Conservation (phyloP, 2,329 filamentous ascomycete genomes). For the Drechslera avenae region DNA sequence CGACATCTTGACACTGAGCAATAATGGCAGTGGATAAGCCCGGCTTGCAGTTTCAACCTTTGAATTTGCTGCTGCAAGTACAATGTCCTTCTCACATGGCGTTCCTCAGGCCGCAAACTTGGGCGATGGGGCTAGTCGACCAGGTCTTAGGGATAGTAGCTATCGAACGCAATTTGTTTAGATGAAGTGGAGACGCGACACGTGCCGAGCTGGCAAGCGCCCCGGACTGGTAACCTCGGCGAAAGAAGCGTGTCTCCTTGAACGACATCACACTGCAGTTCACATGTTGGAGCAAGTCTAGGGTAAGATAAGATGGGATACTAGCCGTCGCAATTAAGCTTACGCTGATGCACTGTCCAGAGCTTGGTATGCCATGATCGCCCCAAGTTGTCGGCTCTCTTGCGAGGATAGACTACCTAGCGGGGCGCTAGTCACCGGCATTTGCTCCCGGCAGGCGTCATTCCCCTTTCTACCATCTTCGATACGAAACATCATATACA, state of each 20-base stretch:
- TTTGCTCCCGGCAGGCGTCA: too few relatives aligned
- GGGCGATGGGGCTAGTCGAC: not conserved
- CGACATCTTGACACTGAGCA: not conserved
- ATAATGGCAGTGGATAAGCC: not conserved
- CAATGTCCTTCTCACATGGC: not conserved
- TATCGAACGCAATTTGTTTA: constrained; percentile 17
- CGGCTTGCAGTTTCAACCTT: not conserved
- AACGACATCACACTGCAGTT: not conserved
- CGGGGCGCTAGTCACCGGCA: too few relatives aligned
- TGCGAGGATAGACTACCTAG: too few relatives aligned
- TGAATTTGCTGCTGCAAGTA: not conserved
- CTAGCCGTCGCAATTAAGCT: too few relatives aligned
- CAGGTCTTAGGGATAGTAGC: not conserved
- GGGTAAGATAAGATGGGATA: too few relatives aligned
- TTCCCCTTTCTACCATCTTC: too few relatives aligned
- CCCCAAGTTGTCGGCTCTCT: too few relatives aligned
- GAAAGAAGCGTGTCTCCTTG: constrained; percentile 10
- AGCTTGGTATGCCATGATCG: too few relatives aligned
- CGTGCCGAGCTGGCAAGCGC: constrained; percentile 3
- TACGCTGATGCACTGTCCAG: too few relatives aligned
- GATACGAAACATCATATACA: too few relatives aligned
- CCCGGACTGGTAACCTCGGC: constrained; percentile 4
- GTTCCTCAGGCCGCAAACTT: not conserved
- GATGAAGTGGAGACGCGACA: constrained; percentile 12
- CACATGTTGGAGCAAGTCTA: too few relatives aligned